Base-by-base conservation (phyloP, 140 eudicot genomes). In the Cichorium intybus region DNA sequence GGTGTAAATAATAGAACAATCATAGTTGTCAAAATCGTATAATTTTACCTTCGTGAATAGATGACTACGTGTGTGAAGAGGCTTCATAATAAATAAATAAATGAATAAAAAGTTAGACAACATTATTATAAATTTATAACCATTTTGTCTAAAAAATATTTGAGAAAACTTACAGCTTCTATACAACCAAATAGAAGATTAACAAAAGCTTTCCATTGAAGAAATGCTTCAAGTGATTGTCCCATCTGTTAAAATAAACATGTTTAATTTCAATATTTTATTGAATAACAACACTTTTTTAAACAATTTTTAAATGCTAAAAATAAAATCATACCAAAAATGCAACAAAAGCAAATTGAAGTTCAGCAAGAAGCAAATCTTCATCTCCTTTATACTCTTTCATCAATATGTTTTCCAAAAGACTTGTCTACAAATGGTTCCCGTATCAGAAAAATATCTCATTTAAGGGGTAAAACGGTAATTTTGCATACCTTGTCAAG, bases 301-400 rank as follows among this genome's bases (percentile, higher is more conserved):
- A 43, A 14, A 14, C 2, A 15, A 14, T 43, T 39, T 35, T 10
- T 8, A 1, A 11, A 39, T 34, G 62, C 16, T 71, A 50, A 37
- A 27, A 62, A 12, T 71, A 50, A 37, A 27, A 28, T 48, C 64
- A 2, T 81, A 88, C 98, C 95, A 92, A 73, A 75, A 92, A 92
- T 60, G 95, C 95, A 69, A 92, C 71, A 73, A 88, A 92, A 56
- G 98, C 82, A 79, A 92, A 92, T 62, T 92, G 98, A 74, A 92
- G 74, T 74, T 92, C 96, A n/a, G 81, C 96, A 24, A 92, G 89
- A 57, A 92, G 83, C 22, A 82, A 78, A 68, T 92, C 95, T 73
- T 92, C 96, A 18, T 35, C 73, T 47, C 88, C 92, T 61, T 79
- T 85, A 79, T 88, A 88, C 48, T 83, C 92, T 70, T 88, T 83